A percentile compares a stretch with the other conserved stretches of the same genome.
Conservation (phyloP, 768 basidiomycete species). For the Leucocoprinus leucothites region DNA sequence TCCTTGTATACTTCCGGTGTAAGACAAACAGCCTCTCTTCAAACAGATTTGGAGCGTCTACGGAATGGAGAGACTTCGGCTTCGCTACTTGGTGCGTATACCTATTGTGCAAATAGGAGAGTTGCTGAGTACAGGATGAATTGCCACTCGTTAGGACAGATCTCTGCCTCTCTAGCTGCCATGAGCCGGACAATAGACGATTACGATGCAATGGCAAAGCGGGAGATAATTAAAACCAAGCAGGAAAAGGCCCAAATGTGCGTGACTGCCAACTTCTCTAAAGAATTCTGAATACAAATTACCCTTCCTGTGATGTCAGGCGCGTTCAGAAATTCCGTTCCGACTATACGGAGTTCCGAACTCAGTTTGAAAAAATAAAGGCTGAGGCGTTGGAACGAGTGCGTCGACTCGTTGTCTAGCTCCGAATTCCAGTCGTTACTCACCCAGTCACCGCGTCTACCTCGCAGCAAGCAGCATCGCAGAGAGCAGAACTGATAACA, state of each 20-base stretch:
- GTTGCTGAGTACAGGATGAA: constrained; percentile 18
- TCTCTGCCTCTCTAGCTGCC: constrained; percentile 94
- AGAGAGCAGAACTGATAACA: constrained; percentile 65
- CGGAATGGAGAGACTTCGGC: constrained; percentile 78
- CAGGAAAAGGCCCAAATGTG: constrained; percentile 95
- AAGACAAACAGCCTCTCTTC: constrained; percentile 85
- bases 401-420: constrained; percentile 16
- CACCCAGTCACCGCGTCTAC: not conserved
- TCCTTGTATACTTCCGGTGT: constrained; percentile 93
- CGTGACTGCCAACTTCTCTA: constrained; percentile 19
- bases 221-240: constrained; percentile 95
- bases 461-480: constrained; percentile 51
- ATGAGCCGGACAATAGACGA: constrained; percentile 95
- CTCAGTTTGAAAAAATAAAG: constrained; percentile 80
- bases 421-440: not conserved
- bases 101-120: constrained; percentile 5
- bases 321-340: constrained; percentile 89
- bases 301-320: constrained; percentile 52
- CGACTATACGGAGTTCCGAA: constrained; percentile 81
- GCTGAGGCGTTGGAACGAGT: constrained; percentile 50
- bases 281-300: not conserved
- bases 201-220: constrained; percentile 93
- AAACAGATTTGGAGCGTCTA: constrained; percentile 82
- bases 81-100: constrained; percentile 72
- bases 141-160: constrained; percentile 71